Conservation (phyloP, 202 grass and related monocot species). For the Dendrocalamus latiflorus region DNA sequence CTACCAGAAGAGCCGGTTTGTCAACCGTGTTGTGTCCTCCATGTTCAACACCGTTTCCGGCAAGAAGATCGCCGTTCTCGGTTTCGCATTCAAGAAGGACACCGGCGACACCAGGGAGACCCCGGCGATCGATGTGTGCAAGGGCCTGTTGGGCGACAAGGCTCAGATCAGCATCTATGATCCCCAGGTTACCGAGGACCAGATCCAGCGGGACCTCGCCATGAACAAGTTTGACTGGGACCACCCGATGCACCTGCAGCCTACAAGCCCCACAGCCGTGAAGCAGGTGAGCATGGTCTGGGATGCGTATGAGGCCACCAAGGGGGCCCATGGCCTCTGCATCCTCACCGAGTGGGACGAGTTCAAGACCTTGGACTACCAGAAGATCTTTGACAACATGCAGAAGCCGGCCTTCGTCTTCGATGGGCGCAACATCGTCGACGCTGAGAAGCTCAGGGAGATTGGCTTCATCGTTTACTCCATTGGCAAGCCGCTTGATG, state of each 20-base stretch:
- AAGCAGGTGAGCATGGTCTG: constrained; percentile 66
- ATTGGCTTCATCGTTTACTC: constrained; percentile 90
- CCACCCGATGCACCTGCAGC: constrained; percentile 71
- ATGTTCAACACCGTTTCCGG: constrained; percentile 85
- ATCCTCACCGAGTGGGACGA: constrained; percentile 90
- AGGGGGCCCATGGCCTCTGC: constrained; percentile 70
- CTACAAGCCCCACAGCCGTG: constrained; percentile 47
- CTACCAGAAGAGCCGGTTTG: constrained; percentile 85
- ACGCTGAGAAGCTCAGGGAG: constrained; percentile 61
- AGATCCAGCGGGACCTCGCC: constrained; percentile 66
- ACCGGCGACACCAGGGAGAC: constrained; percentile 76
- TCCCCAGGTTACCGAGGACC: constrained; percentile 73
- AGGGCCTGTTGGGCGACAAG: constrained; percentile 64
- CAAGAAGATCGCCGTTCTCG: constrained; percentile 81
- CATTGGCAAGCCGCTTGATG: constrained; percentile 82
- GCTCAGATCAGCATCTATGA: constrained; percentile 69
- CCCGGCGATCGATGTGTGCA: constrained; percentile 78
- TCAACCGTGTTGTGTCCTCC: constrained; percentile 77
- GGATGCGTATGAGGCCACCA: constrained; percentile 71
- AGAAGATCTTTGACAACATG: constrained; percentile 80
- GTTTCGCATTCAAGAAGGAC: constrained; percentile 94
- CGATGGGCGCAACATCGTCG: constrained; percentile 59
- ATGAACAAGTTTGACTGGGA: constrained; percentile 91
- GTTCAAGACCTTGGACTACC: constrained; percentile 62
- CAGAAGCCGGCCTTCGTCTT: constrained; percentile 72